Evolutionary conservation across 2,329 filamentous ascomycete genomes (phyloP).

Genomic region (Neoscytalidium dimidiatum): DNA sequence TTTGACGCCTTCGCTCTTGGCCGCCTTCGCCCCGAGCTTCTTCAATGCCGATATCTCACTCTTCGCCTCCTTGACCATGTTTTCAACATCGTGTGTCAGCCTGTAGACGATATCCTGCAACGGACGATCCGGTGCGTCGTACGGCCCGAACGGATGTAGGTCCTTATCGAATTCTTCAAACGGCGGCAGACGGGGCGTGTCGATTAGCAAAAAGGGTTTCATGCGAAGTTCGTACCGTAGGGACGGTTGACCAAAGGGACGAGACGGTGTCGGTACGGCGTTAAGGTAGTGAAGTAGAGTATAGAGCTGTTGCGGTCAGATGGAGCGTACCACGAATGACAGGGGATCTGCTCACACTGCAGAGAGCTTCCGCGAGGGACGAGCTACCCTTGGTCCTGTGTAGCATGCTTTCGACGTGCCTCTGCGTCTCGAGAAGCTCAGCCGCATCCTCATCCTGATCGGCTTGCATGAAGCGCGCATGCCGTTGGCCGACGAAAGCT

Average conservation of each 20-base stretch:
- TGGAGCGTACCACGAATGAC: background rate
- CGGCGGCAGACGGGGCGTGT: conserved; percentile 66
- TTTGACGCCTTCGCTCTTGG: conserved; percentile 39
- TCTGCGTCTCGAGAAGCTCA: conserved; percentile 1
- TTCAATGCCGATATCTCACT: conserved; percentile 38
- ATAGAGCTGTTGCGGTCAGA: conserved; percentile 46
- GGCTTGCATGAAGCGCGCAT: background rate
- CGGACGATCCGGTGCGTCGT: conserved; percentile 4
- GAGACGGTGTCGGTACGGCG: conserved; percentile 52
- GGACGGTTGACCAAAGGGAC: conserved; percentile 67
- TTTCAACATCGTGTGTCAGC: conserved; percentile 1
- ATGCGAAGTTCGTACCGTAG: conserved; percentile 82
- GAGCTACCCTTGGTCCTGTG: background rate
- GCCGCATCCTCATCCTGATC: background rate
- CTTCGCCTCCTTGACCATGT: conserved; percentile 35
- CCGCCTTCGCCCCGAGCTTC: conserved; percentile 34
- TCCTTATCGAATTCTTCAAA: conserved; percentile 60
- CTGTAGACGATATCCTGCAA: background rate
- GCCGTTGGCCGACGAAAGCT: background rate
- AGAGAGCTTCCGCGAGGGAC: conserved; percentile 10
- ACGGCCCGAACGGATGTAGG: conserved; percentile 35
- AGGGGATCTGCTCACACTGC: conserved; percentile 9
- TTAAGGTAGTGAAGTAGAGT: conserved; percentile 62
- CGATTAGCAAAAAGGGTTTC: conserved; percentile 75
- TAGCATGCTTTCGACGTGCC: conserved; percentile 2